Evolutionary conservation across 208 protist genomes (phyloP), one percentile per base, ranked within the genome.

Genomic region (Wallacemonas sp.): DNA sequence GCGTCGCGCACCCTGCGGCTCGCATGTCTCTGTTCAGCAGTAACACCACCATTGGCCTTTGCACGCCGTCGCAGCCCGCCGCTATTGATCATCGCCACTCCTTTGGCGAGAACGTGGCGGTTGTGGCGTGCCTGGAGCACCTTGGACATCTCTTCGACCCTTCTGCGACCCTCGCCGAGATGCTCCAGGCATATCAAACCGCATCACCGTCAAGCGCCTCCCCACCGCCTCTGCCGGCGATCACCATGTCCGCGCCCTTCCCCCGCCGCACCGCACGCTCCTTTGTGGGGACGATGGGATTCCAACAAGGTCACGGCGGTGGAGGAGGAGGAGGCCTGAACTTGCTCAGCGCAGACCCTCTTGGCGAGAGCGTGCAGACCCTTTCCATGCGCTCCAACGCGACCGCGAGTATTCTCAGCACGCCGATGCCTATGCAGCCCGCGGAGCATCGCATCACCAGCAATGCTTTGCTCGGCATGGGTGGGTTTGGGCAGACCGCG

Each of bases 371-470:
- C 51, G 14, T 17, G 28, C 51, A 58, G 31, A 39, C 30, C 15
- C 5, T 39, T n/a, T 58, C 51, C 28, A 9, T 39, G 11, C 51
- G 51, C 4, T 24, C 51, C 2, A 39, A 17, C 24, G 26, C 28
- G n/a, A 38, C 51, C 14, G 22, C 28, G 28, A 42, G 30, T 4
- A 38, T 58, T 0, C 51, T 58, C 15, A 38, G 51, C 51, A 58
- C 30, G 8, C 51, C 51, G 30, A 58, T 58, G 51, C 24, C 8
- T 14, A 8, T 58, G 51, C 51, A 58, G 19, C 51, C 28, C 30
- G 51, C 51, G 8, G 51, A 58, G 51, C 51, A 58, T 19, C 51
- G 51, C 14, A 22, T 58, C 9, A 58, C 51, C 28, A 41, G 17
- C 9, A 34, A 58, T 19, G 51, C 51, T 4, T 31, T 58, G n/a